Base-by-base conservation (phyloP, 495 filamentous ascomycete genomes). In the Annulohypoxylon moriforme region DNA sequence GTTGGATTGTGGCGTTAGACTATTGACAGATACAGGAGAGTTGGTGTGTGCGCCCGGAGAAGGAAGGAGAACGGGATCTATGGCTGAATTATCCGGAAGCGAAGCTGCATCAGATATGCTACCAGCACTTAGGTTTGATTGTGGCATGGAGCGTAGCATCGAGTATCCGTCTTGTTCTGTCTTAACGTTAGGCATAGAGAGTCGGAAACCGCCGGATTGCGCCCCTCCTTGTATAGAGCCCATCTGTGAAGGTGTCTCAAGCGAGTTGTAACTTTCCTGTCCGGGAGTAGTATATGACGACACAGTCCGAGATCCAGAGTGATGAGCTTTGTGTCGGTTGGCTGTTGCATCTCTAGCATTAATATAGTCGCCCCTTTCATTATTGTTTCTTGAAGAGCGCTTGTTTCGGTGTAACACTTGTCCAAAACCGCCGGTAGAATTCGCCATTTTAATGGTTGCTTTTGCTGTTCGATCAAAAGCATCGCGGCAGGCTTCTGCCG, bases 381-480 rank as follows among this genome's bases (percentile, higher is more conserved):
- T 76, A 42, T 73, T 56, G 4, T 60, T 69, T 34, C 64, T 78
- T 1, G 76, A 57, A 2, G 61, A 29, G 59, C 72, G 69, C 36
- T 74, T 71, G 31, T 52, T 74, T 47, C 69, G 64, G 59, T 77
- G 71, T 27, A 77, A 58, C 33, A 75, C 69, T 31, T 83, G 86
- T 10, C 90, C 91, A 74, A 96, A 95, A 2, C 93, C 93, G 9
- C 92, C 94, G 2, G 90, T 94, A 0, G 90, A 91, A 67, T 93
- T 85, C 66, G 89, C 92, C 94, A 98, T 97, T 69, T 93, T 91
- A 8, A 98, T 89, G 0, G 94, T 97, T 31, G 94, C 95, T 80
- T 93, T 97, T 73, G 92, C 94, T 86, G 97, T 98, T 46, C 95
- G 90, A 70, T 96, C 94, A 79, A 98, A 97, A 11, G 95, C 94